Conservation (phyloP, 257 asterid genomes). For the Solanum rostratum region DNA sequence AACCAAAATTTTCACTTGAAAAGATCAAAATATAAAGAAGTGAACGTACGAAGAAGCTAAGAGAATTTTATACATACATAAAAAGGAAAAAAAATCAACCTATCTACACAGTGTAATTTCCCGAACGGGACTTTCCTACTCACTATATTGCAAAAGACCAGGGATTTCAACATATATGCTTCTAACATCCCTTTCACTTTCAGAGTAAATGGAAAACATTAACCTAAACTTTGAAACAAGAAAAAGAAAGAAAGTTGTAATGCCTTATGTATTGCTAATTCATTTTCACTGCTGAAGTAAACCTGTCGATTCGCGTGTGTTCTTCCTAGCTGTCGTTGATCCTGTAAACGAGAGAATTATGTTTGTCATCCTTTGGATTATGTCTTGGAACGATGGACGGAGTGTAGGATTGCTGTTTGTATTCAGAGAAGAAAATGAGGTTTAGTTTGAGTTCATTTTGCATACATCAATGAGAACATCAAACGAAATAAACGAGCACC, state of each 20-base stretch:
- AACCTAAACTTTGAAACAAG: background rate
- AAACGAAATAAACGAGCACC: slow-evolving; percentile 19
- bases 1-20: background rate
- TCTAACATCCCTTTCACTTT: background rate
- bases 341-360: slow-evolving; percentile 18
- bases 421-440: background rate
- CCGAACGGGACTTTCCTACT: background rate
- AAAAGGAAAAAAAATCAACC: background rate
- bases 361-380: slow-evolving; percentile 28
- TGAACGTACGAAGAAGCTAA: background rate
- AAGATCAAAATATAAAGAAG: background rate
- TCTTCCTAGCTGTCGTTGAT: slow-evolving; percentile 4
- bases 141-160: background rate
- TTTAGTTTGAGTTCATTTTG: background rate
- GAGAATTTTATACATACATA: background rate
- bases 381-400: slow-evolving; percentile 61
- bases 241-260: background rate
- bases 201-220: background rate
- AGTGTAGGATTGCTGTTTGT: slow-evolving; percentile 38
- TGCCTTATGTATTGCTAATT: background rate
- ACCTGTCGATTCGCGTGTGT: background rate
- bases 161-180: background rate
- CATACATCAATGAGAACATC: background rate
- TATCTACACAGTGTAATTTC: background rate
- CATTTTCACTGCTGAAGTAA: background rate